phyloP scores from a whole-genome alignment of 2,329 filamentous ascomycete species.

The Xylariaceae sp. region DNA sequence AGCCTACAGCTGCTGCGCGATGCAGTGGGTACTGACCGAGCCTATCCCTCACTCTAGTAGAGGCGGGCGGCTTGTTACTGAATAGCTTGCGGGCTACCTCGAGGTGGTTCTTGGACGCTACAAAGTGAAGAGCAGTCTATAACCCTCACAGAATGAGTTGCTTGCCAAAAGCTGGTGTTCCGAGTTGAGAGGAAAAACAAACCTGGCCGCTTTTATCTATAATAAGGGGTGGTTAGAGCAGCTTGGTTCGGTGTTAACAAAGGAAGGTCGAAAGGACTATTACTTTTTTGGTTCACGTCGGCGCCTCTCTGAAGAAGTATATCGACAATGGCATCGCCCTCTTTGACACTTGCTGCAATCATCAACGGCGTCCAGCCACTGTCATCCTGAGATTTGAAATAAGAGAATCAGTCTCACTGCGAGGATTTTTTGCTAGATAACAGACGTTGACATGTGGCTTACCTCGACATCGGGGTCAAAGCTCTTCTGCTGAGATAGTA shows the following conservation, averaged over 20 bases:
- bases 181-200: conserved; percentile 9
- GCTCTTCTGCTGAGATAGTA: conserved; percentile 71
- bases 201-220: conserved; percentile 71
- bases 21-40: conserved; percentile 91
- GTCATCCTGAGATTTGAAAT: conserved; percentile 61
- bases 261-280: neutral
- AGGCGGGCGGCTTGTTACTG: conserved; percentile 71
- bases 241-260: neutral
- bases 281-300: conserved; percentile 75
- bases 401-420: conserved; percentile 3
- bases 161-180: neutral
- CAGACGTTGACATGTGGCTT: conserved; percentile 17
- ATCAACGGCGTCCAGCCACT: conserved; percentile 85
- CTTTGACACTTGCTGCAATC: conserved; percentile 79
- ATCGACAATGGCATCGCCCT: conserved; percentile 72
- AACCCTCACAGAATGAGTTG: neutral
- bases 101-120: conserved; percentile 87
- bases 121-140: conserved; percentile 88
- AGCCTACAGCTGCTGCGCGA: conserved; percentile 88
- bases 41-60: conserved; percentile 80
- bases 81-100: conserved; percentile 82
- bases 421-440: neutral
- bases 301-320: conserved; percentile 73
- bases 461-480: conserved; percentile 88
- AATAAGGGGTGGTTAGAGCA: conserved; percentile 13